Base-by-base conservation (phyloP, 2,329 filamentous ascomycete genomes). In the Dryadomyces sulphureus region DNA sequence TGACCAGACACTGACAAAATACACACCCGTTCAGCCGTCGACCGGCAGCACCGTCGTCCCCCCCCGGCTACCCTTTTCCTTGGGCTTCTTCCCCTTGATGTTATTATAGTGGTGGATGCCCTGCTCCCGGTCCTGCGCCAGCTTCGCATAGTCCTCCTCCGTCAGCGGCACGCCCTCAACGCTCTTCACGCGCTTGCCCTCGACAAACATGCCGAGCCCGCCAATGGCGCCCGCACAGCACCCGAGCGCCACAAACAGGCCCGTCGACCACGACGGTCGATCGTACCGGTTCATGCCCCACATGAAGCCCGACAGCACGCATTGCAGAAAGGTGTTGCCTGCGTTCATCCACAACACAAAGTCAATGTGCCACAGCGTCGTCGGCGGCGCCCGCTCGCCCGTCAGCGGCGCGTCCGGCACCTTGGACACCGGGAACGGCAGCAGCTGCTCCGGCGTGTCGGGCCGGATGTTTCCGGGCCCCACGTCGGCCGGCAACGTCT, bases 341-440 rank as follows among this genome's bases (percentile, higher is more conserved):
- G 87, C 72, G 63, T 87, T 88, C 54, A 80, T 71, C 81, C 81
- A 89, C 32, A 93, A 69, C 30, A 90, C 77, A 47, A 82, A 77
- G 53, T 92, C 84, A 56, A 94, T 66, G 61, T 84, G 89, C 84
- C 84, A 90, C 11, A 73, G 53, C 20, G 63, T 62, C 0, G 84
- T 87, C 2, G 81, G 72, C 3, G 74, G 72, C 1, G 84, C 84
- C 5, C 82, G 76, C 16, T 74, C 60, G 9, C 81, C 84, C 0
- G 85, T 90, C n/a, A 84, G 66, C 1, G 84, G 84, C 1, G 75
- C 63, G 41, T 79, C 69, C 1, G 84, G 70, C 6, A 77, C 79
- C 52, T 76, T 81, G 25, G 64, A 66, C 21, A 72, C 60, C 0
- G 85, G 85, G 25, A 76, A 72, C 0, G 84, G 81, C 38, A 89